Evolutionary conservation across 2,329 filamentous ascomycete genomes (phyloP), one percentile per base, ranked within the genome.

Genomic region (Exophiala sp.): DNA sequence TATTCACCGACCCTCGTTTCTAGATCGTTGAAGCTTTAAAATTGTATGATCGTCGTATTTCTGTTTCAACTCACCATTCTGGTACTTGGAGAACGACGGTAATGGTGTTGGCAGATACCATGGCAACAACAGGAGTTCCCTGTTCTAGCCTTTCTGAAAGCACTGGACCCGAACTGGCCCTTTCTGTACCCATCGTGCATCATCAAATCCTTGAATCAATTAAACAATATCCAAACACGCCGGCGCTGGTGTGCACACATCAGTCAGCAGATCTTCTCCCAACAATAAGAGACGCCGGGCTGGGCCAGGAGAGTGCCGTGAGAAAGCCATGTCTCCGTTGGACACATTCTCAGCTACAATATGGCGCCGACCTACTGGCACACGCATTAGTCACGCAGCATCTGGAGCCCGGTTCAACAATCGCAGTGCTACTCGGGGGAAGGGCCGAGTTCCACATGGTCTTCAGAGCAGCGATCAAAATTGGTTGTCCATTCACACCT

Each of bases 401-500:
- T 6, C 24, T 50, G 14, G 14, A n/a, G 11, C 20, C 47, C 4
- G 24, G 36, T 9, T 32, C 47, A 14, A 43, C 48, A 9, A 51
- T 51, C 38, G 48, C 41, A 6, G 48, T 38, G 14, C 6, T 51
- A 29, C 39, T 51, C 16, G 40, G 29, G 6, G 48, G 48, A 10
- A 33, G 39, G 40, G 24, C 39, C 1, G 48, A 51, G 32, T 51
- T 51, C 21, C 48, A 51, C 33, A 35, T 51, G 39, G 29, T 38
- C 9, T 35, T 51, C 9, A 24, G 48, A 8, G 48, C 48, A 38
- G 21, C 48, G 10, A 34, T 38, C 8, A 51, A 39, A 29, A 3
- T 51, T n/a, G 44, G 44, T n/a, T 51, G 48, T 45, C 48, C 48
- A 18, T 51, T 51, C n/a, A 24, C 48, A 16, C 48, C 48, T 11